Evolutionary conservation across 83 land plant species (phyloP), one percentile per base, ranked within the genome.

Genomic region (Larix sibirica): DNA sequence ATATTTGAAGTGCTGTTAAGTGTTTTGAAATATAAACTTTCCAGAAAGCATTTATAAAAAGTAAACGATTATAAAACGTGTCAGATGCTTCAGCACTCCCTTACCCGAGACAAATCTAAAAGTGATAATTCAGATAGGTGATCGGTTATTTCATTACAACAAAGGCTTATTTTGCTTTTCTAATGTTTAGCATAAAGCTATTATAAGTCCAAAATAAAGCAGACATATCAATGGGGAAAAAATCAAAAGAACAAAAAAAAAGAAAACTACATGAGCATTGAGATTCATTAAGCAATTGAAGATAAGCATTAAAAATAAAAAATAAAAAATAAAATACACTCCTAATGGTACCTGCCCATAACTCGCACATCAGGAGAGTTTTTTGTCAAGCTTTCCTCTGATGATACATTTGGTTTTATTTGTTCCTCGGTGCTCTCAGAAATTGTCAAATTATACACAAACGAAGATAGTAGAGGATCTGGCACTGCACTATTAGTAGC

Each of bases 381-480:
- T 80, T 84, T 84, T 12, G 50, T 47, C 12, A 79, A 73, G 56
- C 14, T 75, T 64, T 84, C 58, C 36, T 87, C 87, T 79, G 58
- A 63, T 1, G 86, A 70, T 58, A 83, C 67, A 10, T 80, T 84
- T 59, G 88, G 21, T 24, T 83, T 82, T 28, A 67, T 50, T 71
- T 80, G 80, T 6, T 62, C 84, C 77, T 67, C 70, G 28, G 56
- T 59, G 20, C 85, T 86, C 61, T 92, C 94, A 81, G 67, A 78
- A 67, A 85, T 33, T 16, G 94, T 87, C 80, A 85, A 79, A 33
- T 76, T 84, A 65, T 83, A 85, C 47, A 92, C 88, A 82, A 92
- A 87, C 3, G 92, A 92, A 24, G 94, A 88, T 20, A 92, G 68
- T 21, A 92, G 74, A 82, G 94, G 94, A 81, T 92, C 94, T 4